These are phyloP conservation scores for Kodamaea ohmeri DNA, from an alignment of 1,139 yeast species.

Conservation along the genomic window DNA sequence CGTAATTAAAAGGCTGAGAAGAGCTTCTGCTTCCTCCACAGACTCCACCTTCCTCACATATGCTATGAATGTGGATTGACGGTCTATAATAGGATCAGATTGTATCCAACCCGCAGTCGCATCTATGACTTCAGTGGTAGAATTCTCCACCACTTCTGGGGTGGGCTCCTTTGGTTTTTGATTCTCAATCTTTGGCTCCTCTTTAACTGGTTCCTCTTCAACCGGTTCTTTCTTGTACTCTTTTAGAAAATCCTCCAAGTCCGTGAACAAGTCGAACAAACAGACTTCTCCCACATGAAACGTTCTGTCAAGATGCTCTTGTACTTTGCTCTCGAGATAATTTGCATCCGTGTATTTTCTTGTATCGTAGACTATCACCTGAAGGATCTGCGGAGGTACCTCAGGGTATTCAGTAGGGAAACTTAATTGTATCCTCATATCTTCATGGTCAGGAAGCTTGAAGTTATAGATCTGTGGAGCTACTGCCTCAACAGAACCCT, in stretches of 20 bases:
- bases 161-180: slow-evolving; percentile 8
- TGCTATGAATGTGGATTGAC: slow-evolving; percentile 85
- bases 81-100: slow-evolving; percentile 74
- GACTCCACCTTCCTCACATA: slow-evolving; percentile 61
- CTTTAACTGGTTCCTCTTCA: slow-evolving; percentile 7
- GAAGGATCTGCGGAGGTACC: slow-evolving; percentile 54
- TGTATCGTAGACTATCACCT: slow-evolving; percentile 40
- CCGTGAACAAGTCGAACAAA: slow-evolving; percentile 73
- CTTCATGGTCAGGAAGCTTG: slow-evolving; percentile 61
- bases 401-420: slow-evolving; percentile 74
- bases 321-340: slow-evolving; percentile 44
- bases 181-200: slow-evolving; percentile 6
- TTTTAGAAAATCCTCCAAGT: slow-evolving; percentile 52
- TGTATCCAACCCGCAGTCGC: slow-evolving; percentile 68
- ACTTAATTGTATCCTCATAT: slow-evolving; percentile 56
- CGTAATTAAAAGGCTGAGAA: slow-evolving; percentile 49
- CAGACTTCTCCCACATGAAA: slow-evolving; percentile 66
- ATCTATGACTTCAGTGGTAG: slow-evolving; percentile 22
- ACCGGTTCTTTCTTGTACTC: slow-evolving; percentile 24
- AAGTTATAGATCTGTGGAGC: slow-evolving; percentile 48
- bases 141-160: slow-evolving; percentile 1
- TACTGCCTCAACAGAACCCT: slow-evolving; percentile 42
- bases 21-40: slow-evolving; percentile 60
- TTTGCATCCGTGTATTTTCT: slow-evolving; percentile 39
- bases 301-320: slow-evolving; percentile 47